phyloP scores from a whole-genome alignment of 495 filamentous ascomycete species.

The Glutinoglossum americanum region DNA sequence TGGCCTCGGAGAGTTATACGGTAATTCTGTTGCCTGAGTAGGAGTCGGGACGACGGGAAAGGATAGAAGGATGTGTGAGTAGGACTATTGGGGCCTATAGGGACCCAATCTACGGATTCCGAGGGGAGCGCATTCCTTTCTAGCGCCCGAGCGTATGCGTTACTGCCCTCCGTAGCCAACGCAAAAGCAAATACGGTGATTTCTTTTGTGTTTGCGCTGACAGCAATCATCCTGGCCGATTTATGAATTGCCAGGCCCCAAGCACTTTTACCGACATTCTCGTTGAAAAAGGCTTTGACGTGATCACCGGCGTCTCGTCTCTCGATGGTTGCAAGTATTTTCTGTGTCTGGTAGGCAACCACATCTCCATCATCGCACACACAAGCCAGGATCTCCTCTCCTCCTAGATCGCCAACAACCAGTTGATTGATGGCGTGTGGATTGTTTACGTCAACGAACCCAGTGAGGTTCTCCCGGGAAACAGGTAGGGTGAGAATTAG shows the following conservation, averaged over 20 bases:
- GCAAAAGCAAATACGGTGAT: constrained; percentile 60
- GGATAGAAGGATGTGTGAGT: not conserved
- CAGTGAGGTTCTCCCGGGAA: constrained; percentile 24
- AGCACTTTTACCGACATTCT: constrained; percentile 54
- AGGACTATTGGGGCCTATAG: not conserved
- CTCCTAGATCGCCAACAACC: constrained; percentile 56
- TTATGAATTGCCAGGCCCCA: constrained; percentile 84
- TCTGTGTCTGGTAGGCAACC: constrained; percentile 49
- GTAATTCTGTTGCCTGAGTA: constrained; percentile 12
- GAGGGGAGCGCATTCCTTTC: not conserved
- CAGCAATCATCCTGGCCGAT: constrained; percentile 55
- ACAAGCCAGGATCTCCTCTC: constrained; percentile 55
- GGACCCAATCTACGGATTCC: not conserved
- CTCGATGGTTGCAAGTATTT: constrained; percentile 26
- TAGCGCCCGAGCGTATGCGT: not conserved
- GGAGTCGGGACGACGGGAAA: not conserved
- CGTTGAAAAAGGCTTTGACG: constrained; percentile 39
- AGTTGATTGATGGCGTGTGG: constrained; percentile 65
- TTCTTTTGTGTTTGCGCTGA: constrained; percentile 45
- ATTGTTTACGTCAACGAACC: constrained; percentile 30
- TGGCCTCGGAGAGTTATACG: constrained; percentile 15
- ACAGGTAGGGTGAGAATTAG: constrained; percentile 43
- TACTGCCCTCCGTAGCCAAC: constrained; percentile 17
- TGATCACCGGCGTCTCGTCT: constrained; percentile 11
- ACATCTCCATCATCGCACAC: constrained; percentile 81